These are phyloP conservation scores for Niebla homalea DNA, from an alignment of 495 filamentous ascomycete species.

Conservation along the genomic window DNA sequence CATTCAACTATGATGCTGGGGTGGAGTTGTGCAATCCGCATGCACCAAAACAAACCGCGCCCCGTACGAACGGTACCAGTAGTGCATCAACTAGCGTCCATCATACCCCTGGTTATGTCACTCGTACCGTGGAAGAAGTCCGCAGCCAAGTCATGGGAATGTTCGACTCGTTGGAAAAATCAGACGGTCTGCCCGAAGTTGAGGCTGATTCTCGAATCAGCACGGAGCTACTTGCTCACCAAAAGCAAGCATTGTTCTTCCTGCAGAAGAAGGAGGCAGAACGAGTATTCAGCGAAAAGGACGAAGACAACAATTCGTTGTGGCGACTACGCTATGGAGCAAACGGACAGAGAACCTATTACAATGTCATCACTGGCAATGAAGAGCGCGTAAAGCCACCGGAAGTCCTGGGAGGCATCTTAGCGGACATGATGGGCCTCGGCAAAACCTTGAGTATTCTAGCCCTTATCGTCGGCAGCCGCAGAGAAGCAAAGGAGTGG, in stretches of 20 bases:
- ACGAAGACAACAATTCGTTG: constrained; percentile 52
- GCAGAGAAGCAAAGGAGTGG: constrained; percentile 47
- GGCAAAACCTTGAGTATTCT: constrained; percentile 89
- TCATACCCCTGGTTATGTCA: constrained; percentile 32
- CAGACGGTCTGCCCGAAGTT: constrained; percentile 63
- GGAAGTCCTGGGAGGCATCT: constrained; percentile 68
- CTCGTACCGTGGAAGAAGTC: constrained; percentile 69
- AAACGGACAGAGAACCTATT: constrained; percentile 47
- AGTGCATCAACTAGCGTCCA: constrained; percentile 7
- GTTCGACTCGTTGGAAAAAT: constrained; percentile 67
- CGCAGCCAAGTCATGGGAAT: constrained; percentile 71
- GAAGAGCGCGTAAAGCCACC: constrained; percentile 49
- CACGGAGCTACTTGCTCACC: constrained; percentile 69
- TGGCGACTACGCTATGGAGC: constrained; percentile 46
- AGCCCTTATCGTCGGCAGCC: constrained; percentile 53
- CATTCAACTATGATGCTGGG: constrained; percentile 48
- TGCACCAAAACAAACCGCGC: constrained; percentile 26
- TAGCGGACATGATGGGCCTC: constrained; percentile 97
- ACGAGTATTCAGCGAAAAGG: constrained; percentile 38
- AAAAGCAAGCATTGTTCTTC: constrained; percentile 83
- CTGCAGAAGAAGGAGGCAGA: constrained; percentile 70
- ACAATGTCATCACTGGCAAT: constrained; percentile 72
- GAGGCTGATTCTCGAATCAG: constrained; percentile 46
- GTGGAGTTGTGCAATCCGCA: constrained; percentile 60
- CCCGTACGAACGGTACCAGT: constrained; percentile 9